Conservation (phyloP, 345 rosid species). For the Murraya koenigii region DNA sequence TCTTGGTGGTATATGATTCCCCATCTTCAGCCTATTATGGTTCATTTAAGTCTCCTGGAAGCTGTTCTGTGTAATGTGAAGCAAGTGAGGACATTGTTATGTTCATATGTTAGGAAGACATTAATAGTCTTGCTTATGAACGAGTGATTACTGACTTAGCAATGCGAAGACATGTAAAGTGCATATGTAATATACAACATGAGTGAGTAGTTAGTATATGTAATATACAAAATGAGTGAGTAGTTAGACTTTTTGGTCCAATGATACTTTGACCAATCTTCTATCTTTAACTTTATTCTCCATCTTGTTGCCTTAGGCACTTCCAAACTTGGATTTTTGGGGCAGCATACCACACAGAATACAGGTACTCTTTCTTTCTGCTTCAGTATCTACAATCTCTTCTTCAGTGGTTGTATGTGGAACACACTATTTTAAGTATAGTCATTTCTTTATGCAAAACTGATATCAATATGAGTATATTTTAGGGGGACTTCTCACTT, state of each 20-base stretch:
- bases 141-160: neutral
- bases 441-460: neutral
- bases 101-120: neutral
- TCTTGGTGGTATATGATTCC: neutral
- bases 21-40: neutral
- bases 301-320: conserved; percentile 43
- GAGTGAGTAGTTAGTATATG: neutral
- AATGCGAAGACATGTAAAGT: neutral
- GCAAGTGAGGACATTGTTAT: neutral
- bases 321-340: conserved; percentile 89
- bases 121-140: neutral
- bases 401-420: conserved; percentile 4
- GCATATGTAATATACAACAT: neutral
- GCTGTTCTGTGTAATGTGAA: neutral
- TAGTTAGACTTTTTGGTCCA: neutral
- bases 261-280: neutral
- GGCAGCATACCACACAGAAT: conserved; percentile 63
- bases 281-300: neutral
- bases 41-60: neutral
- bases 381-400: neutral
- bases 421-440: neutral
- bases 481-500: neutral
- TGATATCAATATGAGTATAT: neutral
- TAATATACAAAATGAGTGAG: neutral
- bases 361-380: conserved; percentile 45